Percentiles rank a stretch among this genome's conserved stretches.
Conservation (phyloP, 2,329 filamentous ascomycete species). For the Colletotrichum sp. region DNA sequence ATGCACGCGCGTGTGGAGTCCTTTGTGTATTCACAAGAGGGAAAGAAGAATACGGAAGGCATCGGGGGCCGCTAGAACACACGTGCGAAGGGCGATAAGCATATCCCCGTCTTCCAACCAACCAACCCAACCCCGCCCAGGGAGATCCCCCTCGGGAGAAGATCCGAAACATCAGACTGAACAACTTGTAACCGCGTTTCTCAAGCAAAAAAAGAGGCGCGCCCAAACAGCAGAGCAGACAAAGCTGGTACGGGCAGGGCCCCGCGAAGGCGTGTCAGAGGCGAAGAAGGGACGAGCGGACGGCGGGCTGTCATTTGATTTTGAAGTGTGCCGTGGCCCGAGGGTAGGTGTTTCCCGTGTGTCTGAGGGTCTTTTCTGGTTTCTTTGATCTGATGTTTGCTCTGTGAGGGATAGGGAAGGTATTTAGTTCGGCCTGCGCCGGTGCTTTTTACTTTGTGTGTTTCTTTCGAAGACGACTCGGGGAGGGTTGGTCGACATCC, state of each 20-base stretch:
- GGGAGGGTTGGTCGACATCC: not conserved
- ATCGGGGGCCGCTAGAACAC: not conserved
- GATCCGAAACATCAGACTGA: conserved; percentile 16
- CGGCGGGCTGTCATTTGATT: conserved; percentile 10
- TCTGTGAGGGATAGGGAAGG: not conserved
- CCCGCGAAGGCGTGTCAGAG: not conserved
- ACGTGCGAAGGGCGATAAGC: conserved; percentile 1
- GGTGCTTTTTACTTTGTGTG: not conserved
- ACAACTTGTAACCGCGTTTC: not conserved
- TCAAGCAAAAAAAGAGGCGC: not conserved
- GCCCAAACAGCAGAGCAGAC: not conserved
- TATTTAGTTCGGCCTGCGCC: not conserved
- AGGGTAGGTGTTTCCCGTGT: not conserved
- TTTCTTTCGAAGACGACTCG: not conserved
- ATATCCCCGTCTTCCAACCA: not conserved
- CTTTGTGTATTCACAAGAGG: not conserved
- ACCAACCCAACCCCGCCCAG: not conserved
- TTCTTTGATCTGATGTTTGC: not conserved
- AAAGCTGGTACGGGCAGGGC: not conserved
- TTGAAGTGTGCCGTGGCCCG: not conserved
- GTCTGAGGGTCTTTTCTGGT: not conserved
- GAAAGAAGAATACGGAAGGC: not conserved
- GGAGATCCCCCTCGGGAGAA: not conserved
- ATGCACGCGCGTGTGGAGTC: not conserved
- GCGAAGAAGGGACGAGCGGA: conserved; percentile 6